Evolutionary conservation across 495 filamentous ascomycete genomes (phyloP).

Genomic region (Neurospora tetrasperma): DNA sequence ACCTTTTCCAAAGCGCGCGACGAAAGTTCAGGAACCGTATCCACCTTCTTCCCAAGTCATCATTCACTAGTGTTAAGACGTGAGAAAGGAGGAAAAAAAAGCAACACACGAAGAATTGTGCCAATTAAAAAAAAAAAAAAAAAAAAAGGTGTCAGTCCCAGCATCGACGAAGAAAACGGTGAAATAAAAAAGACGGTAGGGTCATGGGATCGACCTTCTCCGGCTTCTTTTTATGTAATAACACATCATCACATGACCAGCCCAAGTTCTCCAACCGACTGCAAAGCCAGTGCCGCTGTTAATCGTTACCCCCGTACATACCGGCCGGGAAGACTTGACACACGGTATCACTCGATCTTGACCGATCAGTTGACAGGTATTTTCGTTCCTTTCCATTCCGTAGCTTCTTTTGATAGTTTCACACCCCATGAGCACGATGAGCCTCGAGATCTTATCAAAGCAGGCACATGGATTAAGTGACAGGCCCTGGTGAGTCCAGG

Average conservation of each 20-base stretch:
- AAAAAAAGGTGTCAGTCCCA: neutral
- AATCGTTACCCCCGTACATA: neutral
- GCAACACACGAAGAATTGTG: neutral
- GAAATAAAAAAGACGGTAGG: neutral
- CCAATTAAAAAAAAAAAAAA: neutral
- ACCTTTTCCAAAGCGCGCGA: neutral
- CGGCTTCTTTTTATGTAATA: neutral
- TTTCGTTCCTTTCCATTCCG: neutral
- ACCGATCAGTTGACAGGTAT: neutral
- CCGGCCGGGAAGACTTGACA: neutral
- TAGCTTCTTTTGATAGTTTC: neutral
- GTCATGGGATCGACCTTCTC: neutral
- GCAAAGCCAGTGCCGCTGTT: neutral
- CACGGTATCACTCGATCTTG: neutral
- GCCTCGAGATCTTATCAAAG: neutral
- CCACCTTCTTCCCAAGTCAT: neutral
- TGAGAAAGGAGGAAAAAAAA: neutral
- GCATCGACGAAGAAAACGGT: neutral
- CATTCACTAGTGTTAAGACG: neutral
- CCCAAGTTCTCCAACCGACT: neutral
- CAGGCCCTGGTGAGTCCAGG: neutral
- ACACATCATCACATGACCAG: conserved; percentile 1
- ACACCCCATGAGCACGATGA: neutral
- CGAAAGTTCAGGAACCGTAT: neutral
- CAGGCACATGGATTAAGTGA: neutral